Percentiles rank a stretch among this genome's conserved stretches.
phyloP scores from a whole-genome alignment of 768 basidiomycete species.

The Termitomyces sp. region DNA sequence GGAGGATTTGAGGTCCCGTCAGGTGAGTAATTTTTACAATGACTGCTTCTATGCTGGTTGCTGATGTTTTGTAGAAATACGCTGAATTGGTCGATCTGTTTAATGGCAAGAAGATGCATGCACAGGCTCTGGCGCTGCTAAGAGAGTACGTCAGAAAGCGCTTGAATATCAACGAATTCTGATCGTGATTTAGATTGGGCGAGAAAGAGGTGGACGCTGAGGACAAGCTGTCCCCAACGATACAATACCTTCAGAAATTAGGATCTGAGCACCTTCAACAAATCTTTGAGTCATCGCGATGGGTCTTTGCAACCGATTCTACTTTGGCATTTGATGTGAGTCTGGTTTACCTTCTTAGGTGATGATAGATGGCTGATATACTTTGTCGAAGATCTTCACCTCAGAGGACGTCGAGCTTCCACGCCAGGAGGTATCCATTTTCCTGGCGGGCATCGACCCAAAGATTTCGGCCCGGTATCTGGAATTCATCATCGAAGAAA shows the following conservation, averaged over 20 bases:
- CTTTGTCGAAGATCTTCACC: slow-evolving; percentile 73
- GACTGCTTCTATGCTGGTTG: neutral
- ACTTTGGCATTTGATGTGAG: slow-evolving; percentile 76
- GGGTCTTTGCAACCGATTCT: slow-evolving; percentile 79
- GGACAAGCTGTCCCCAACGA: slow-evolving; percentile 81
- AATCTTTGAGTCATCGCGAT: slow-evolving; percentile 78
- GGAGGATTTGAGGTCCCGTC: slow-evolving; percentile 74
- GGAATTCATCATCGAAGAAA: slow-evolving; percentile 78
- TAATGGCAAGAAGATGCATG: slow-evolving; percentile 94
- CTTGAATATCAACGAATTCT: neutral
- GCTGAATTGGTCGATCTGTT: slow-evolving; percentile 89
- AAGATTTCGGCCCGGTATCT: slow-evolving; percentile 76
- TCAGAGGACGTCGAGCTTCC: slow-evolving; percentile 95
- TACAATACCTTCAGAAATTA: slow-evolving; percentile 88
- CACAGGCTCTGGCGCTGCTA: slow-evolving; percentile 81
- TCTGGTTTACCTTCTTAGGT: neutral
- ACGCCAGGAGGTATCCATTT: slow-evolving; percentile 68
- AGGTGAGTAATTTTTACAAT: slow-evolving; percentile 46
- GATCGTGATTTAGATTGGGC: slow-evolving; percentile 62
- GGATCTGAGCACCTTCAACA: slow-evolving; percentile 79
- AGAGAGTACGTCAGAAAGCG: slow-evolving; percentile 58
- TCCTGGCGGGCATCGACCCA: slow-evolving; percentile 70
- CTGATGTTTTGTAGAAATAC: slow-evolving; percentile 65
- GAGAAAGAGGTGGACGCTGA: slow-evolving; percentile 72
- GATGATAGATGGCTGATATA: neutral